A percentile compares a stretch with the other conserved stretches of the same genome.
These are phyloP conservation scores for Rhodotorula sp. DNA, from an alignment of 1,284 basidiomycete species.

Conservation along the genomic window DNA sequence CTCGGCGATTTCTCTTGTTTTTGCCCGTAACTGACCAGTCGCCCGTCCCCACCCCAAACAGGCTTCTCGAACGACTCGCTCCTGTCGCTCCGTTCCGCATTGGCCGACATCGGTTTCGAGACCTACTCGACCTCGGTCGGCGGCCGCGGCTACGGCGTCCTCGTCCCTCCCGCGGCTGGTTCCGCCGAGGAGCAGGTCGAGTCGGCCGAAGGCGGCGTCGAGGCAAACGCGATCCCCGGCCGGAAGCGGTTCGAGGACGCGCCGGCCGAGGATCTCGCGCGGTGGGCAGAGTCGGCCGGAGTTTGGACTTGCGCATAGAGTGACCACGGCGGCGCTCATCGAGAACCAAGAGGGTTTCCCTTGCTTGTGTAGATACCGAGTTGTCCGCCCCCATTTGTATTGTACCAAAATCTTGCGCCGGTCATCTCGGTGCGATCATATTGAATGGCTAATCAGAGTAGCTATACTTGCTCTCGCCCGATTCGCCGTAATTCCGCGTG, in stretches of 20 bases:
- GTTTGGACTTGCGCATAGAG: conserved; percentile 55
- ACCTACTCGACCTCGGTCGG: conserved; percentile 91
- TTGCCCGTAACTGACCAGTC: background rate
- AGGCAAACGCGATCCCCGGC: conserved; percentile 16
- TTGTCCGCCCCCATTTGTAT: no score
- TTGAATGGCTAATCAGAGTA: no score
- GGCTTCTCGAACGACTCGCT: conserved; percentile 65
- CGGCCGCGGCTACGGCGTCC: conserved; percentile 83
- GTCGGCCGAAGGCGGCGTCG: conserved; percentile 34
- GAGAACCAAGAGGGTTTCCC: background rate
- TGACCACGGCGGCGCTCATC: background rate
- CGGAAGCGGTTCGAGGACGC: conserved; percentile 55
- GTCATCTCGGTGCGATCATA: no score
- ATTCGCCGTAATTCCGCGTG: no score
- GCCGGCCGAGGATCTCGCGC: conserved; percentile 54
- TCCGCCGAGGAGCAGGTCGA: conserved; percentile 1
- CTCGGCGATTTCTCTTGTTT: background rate
- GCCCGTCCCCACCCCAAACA: conserved; percentile 44
- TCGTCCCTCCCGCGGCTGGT: conserved; percentile 51
- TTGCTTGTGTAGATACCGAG: background rate
- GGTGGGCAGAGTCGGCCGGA: conserved; percentile 61
- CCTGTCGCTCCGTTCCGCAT: conserved; percentile 59
- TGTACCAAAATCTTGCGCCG: no score
- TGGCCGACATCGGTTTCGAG: conserved; percentile 67
- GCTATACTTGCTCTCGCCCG: no score